phyloP scores from a whole-genome alignment of 1,139 yeast genomes.

The Kodamaea arcana region DNA sequence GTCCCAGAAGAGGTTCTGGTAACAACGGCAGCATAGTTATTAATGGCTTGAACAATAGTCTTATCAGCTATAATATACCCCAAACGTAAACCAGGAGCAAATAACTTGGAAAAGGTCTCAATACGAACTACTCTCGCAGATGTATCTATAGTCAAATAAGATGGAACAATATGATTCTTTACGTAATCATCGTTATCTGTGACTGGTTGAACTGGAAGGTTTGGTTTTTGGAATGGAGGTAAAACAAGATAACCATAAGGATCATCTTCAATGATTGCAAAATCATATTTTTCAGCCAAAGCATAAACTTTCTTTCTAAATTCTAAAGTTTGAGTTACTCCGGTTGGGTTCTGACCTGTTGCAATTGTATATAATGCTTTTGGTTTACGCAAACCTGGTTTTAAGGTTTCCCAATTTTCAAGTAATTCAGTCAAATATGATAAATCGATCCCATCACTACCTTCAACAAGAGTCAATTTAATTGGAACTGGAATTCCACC shows the following conservation, averaged over 20 bases:
- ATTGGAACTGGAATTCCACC: constrained; percentile 52
- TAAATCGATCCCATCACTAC: constrained; percentile 44
- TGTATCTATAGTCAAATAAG: constrained; percentile 40
- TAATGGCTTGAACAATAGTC: constrained; percentile 32
- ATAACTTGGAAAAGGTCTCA: constrained; percentile 43
- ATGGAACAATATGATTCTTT: constrained; percentile 34
- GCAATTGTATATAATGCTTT: constrained; percentile 43
- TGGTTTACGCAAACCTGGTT: constrained; percentile 32
- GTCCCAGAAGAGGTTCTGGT: constrained; percentile 48
- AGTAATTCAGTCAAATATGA: constrained; percentile 31
- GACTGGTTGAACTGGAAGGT: constrained; percentile 7
- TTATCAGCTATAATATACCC: constrained; percentile 40
- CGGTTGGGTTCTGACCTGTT: constrained; percentile 44
- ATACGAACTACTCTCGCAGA: constrained; percentile 37
- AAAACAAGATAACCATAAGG: constrained; percentile 42
- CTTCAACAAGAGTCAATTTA: constrained; percentile 34
- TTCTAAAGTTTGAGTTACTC: constrained; percentile 35
- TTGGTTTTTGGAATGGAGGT: constrained; percentile 30
- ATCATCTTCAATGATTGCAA: constrained; percentile 42
- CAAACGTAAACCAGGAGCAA: constrained; percentile 44
- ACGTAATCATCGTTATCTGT: constrained; percentile 32
- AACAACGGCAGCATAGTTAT: constrained; percentile 30
- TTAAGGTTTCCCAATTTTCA: constrained; percentile 33
- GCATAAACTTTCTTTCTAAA: constrained; percentile 34
- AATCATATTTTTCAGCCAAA: constrained; percentile 38